Evolutionary conservation across 106 monocot species (phyloP), one percentile per base, ranked within the genome.

Genomic region (Gastrodia elata): DNA sequence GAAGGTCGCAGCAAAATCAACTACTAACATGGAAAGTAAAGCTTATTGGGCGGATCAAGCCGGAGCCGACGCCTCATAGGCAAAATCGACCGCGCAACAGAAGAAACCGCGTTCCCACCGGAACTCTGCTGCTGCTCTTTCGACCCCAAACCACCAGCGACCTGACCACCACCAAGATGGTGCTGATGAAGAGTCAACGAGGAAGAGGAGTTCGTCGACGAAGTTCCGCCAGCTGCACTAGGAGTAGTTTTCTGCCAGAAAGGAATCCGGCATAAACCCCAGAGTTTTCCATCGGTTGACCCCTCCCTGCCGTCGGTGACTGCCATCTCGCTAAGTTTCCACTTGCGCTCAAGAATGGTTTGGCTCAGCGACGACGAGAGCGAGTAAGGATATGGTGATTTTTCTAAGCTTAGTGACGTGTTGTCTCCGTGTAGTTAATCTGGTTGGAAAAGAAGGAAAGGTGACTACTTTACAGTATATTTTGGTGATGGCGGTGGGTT

Each of bases 1-100:
- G 32, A 32, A 55, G 57, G 28, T n/a, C 27, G 39, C 20, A 15
- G 26, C 59, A 22, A 58, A 74, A 18, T 40, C 15, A 26, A 0
- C 37, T 15, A 36, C 77, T 82, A 69, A 82, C 82, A 78, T 52
- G 82, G 82, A 30, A 82, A 82, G 77, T 82, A 82, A 41, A 82
- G 77, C 73, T 82, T 82, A 20, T 68, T 36, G 10, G 77, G 0
- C 22, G 82, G 82, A 74, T 82, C 82, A 1, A 82, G 77, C 41
- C 77, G 55, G 37, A 82, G 77, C 22, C 77, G 67, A 38, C 74
- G 73, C 38, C 73, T 68, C 9, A 20, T 78, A 22, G 74, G 82
- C 37, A 82, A 38, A 52, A 82, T 57, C 58, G 74, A 70, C 70
- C n/a, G 68, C 58, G 76, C 70, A 58, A 78, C 77, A 20, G 73